These are phyloP conservation scores for Ganoderma sinense DNA, from an alignment of 1,284 basidiomycete species.

Conservation along the genomic window DNA sequence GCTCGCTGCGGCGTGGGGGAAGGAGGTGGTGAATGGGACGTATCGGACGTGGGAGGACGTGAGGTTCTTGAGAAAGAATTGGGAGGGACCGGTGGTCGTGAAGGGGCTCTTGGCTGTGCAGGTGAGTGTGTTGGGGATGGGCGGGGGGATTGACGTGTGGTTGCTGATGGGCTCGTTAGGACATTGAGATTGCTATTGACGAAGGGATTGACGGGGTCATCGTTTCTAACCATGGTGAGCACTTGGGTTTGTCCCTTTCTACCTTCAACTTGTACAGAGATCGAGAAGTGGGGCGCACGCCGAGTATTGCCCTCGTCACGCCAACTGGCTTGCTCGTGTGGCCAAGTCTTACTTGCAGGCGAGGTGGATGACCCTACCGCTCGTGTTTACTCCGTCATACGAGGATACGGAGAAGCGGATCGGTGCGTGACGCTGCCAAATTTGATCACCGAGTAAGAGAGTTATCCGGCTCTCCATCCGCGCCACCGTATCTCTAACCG, in stretches of 20 bases:
- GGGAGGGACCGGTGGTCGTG: constrained; percentile 74
- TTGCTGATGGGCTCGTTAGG: constrained; percentile 46
- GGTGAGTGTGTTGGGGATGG: constrained; percentile 10
- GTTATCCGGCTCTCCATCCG: background rate
- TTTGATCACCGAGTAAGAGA: background rate
- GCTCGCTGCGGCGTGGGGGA: constrained; percentile 62
- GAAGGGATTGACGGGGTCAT: constrained; percentile 78
- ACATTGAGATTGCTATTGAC: constrained; percentile 74
- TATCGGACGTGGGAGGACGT: constrained; percentile 74
- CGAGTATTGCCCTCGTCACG: background rate
- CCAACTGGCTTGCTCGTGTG: too few species aligned
- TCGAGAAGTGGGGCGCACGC: too few species aligned
- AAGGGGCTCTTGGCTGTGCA: constrained; percentile 68
- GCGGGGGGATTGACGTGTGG: background rate
- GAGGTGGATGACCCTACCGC: too few species aligned
- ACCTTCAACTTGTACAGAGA: background rate
- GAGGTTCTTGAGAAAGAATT: constrained; percentile 65
- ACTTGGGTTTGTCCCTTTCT: background rate
- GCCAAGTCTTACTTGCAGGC: too few species aligned
- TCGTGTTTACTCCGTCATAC: too few species aligned
- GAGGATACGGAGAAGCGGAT: background rate
- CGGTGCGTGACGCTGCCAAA: background rate
- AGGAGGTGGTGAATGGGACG: constrained; percentile 62
- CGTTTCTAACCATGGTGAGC: constrained; percentile 81
- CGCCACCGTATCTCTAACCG: background rate